A percentile compares a stretch with the other conserved stretches of the same genome.
These are phyloP conservation scores for Podospora sp. DNA, from an alignment of 495 filamentous ascomycete genomes.

Conservation along the genomic window DNA sequence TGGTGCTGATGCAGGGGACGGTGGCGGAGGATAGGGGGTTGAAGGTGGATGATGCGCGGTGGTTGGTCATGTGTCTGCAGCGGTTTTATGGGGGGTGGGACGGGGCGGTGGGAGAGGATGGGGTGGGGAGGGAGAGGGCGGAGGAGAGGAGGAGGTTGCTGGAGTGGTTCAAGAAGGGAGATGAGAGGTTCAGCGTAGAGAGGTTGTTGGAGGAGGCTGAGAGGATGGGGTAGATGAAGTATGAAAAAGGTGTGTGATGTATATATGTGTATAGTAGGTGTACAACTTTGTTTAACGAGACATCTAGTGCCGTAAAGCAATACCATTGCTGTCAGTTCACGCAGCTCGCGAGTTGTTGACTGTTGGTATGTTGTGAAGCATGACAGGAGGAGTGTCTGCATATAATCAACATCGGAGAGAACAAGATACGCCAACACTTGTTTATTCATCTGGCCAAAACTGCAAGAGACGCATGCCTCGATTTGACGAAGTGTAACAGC, in stretches of 20 bases:
- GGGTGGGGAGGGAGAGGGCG: constrained; percentile 31
- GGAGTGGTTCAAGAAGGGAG: constrained; percentile 79
- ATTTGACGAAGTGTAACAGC: too few relatives aligned
- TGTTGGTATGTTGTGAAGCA: too few relatives aligned
- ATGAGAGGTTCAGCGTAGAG: constrained; percentile 78
- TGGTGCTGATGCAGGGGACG: constrained; percentile 82
- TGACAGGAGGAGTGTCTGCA: too few relatives aligned
- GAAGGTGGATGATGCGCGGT: constrained; percentile 75
- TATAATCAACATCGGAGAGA: too few relatives aligned
- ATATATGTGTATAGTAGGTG: constrained; percentile 3
- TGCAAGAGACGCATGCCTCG: too few relatives aligned
- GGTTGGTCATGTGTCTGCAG: constrained; percentile 92
- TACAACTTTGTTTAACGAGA: background rate
- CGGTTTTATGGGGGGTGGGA: constrained; percentile 73
- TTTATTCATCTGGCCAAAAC: too few relatives aligned
- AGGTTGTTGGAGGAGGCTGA: constrained; percentile 84
- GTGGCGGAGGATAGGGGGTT: constrained; percentile 79
- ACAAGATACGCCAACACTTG: too few relatives aligned
- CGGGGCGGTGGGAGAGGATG: constrained; percentile 49
- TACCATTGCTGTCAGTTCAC: too few relatives aligned
- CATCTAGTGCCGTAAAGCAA: too few relatives aligned
- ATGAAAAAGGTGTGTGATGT: background rate
- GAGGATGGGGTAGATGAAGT: constrained; percentile 57
- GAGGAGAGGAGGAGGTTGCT: constrained; percentile 64
- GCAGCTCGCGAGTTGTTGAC: too few relatives aligned